phyloP scores from a whole-genome alignment of 2,329 filamentous ascomycete species.

The Lecanicillium sp. region DNA sequence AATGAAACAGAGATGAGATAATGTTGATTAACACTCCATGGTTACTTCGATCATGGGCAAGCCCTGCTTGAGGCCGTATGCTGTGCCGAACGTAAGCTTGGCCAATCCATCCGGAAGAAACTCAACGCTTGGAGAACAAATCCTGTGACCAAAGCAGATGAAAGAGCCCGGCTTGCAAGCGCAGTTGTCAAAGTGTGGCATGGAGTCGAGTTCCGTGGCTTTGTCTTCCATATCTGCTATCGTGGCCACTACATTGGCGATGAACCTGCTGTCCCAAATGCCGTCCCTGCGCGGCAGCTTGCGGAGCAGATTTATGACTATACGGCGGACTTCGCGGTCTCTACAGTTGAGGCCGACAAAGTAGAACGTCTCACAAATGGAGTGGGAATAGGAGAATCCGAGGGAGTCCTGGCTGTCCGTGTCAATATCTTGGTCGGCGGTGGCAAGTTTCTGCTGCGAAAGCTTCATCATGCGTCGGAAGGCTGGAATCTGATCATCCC shows the following conservation, averaged over 20 bases:
- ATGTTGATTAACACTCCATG: too few relatives aligned
- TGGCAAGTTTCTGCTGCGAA: background rate
- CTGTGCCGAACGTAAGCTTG: background rate
- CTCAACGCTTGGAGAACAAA: background rate
- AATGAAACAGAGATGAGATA: too few relatives aligned
- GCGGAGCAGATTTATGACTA: background rate
- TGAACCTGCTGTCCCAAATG: slow-evolving; percentile 2
- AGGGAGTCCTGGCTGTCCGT: background rate
- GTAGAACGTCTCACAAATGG: background rate
- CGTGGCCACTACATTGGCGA: background rate
- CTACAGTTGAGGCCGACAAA: background rate
- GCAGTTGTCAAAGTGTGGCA: background rate
- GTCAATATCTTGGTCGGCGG: background rate
- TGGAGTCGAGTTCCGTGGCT: background rate
- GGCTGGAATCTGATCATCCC: background rate
- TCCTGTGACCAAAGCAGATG: background rate
- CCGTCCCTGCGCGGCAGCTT: slow-evolving; percentile 3
- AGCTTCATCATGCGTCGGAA: background rate
- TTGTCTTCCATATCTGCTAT: slow-evolving; percentile 4
- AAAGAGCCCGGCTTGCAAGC: background rate
- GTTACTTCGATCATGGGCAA: too few relatives aligned
- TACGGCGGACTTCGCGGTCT: background rate
- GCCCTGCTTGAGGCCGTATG: too few relatives aligned
- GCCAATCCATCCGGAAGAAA: background rate
- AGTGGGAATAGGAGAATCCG: slow-evolving; percentile 4